Base-by-base conservation (phyloP, 2,329 filamentous ascomycete species). In the Colletotrichum limetticola region DNA sequence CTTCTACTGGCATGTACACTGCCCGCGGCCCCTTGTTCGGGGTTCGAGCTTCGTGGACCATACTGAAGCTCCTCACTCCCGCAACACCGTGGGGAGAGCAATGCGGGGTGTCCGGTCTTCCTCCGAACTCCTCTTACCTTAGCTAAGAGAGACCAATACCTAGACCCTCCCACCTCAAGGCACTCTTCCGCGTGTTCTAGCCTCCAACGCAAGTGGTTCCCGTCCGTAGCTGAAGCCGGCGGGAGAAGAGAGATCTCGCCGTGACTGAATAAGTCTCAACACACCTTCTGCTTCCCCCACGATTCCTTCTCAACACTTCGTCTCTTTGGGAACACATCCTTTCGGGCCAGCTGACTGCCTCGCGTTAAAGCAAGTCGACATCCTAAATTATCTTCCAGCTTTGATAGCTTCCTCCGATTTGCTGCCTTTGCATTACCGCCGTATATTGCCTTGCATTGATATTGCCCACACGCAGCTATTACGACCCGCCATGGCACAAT, bases 71-170 rank as follows among this genome's bases (percentile, higher is more conserved):
- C 22, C 28, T 63, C 12, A 28, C 24, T 65, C 9, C 9, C 22
- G 7, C 61, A 53, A 32, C n/a, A 19, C 14, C 28, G 22, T 11
- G 26, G 8, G 16, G 53, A 59, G 30, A 60, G 56, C 42, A 32
- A 55, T 71, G 68, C 68, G 68, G 68, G 63, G 68, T 71, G 16
- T 12, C 42, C 42, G 42, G 42, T 49, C 42, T 49, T 22, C 42
- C 42, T 49, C 42, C 42, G 42, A 22, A 19, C 37, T 42, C 37
- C 37, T 8, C 42, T 49, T 19, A 35, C 26, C 42, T 32, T 32
- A 19, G 32, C 12, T 30, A 26, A 26, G 19, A 57, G 62, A 32
- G 46, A 55, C 22, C 65, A 55, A 52, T 24, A 32, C 30, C 30
- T 32, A 11, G 26, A 22, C 26, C 22, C 55, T 49, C 37, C 35